phyloP scores from a whole-genome alignment of 805 yeast genomes.

The Lipomyces chichibuensis region DNA sequence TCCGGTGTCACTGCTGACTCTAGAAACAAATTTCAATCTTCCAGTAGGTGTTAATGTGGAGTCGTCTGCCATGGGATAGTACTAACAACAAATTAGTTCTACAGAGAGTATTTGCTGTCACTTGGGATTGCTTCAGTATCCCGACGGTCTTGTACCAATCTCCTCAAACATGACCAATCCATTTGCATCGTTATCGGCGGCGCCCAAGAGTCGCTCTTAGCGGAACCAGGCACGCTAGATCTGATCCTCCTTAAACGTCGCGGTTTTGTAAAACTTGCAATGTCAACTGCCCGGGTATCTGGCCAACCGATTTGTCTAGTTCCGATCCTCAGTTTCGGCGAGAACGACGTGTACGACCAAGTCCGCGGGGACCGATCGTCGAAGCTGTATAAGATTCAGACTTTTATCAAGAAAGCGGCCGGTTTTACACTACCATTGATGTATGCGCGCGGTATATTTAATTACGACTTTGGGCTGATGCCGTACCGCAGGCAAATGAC shows the following conservation, averaged over 20 bases:
- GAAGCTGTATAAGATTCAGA: constrained; percentile 60
- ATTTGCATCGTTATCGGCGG: constrained; percentile 95
- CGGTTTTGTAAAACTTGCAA: constrained; percentile 87
- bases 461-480: constrained; percentile 86
- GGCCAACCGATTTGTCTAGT: constrained; percentile 74
- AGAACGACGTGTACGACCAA: constrained; percentile 64
- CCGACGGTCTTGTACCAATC: constrained; percentile 65
- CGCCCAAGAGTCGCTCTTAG: constrained; percentile 82
- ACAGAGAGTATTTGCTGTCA: constrained; percentile 79
- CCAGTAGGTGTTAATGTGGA: constrained; percentile 50
- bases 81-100: constrained; percentile 46
- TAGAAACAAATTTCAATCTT: constrained; percentile 76
- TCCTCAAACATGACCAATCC: constrained; percentile 67
- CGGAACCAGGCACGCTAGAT: constrained; percentile 61
- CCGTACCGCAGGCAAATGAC: constrained; percentile 83
- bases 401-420: constrained; percentile 66
- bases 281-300: constrained; percentile 40
- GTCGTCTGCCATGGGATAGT: neutral
- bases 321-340: constrained; percentile 91
- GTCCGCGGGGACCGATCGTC: constrained; percentile 52
- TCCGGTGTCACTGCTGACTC: constrained; percentile 73
- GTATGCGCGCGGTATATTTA: constrained; percentile 89
- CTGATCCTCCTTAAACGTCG: constrained; percentile 75
- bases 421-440: constrained; percentile 91
- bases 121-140: constrained; percentile 87